phyloP scores from a whole-genome alignment of 192 early-diverging fungal genomes.

The Dimargaris verticillata region DNA sequence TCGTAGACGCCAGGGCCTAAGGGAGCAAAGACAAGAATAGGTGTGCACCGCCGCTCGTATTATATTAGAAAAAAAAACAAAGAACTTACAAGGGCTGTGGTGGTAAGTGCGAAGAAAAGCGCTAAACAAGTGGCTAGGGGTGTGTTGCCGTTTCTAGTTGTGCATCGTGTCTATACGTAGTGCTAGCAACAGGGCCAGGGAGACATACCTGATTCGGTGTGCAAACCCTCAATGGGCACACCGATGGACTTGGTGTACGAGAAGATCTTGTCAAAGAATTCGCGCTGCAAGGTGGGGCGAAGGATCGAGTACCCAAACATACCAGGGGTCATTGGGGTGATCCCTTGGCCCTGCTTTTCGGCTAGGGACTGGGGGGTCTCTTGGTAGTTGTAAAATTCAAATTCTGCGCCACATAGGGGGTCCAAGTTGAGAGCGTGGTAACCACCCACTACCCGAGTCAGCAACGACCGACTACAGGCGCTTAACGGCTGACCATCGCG shows the following conservation, averaged over 20 bases:
- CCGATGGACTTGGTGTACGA: conserved; percentile 37
- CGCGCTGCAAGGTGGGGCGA: conserved; percentile 44
- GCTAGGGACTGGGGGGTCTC: conserved; percentile 52
- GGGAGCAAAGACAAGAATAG: background rate
- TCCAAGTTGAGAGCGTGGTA: conserved; percentile 22
- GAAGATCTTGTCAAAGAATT: conserved; percentile 54
- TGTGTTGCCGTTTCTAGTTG: too few relatives aligned
- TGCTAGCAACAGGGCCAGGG: too few relatives aligned
- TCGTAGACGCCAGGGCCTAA: conserved; percentile 66
- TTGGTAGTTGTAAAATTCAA: conserved; percentile 71
- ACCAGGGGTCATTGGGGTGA: conserved; percentile 47
- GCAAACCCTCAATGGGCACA: conserved; percentile 54
- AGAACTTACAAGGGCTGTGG: background rate
- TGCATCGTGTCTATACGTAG: too few relatives aligned
- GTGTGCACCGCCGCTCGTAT: background rate
- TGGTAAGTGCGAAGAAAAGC: too few relatives aligned
- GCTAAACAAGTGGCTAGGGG: too few relatives aligned
- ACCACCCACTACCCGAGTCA: conserved; percentile 28
- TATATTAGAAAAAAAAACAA: background rate
- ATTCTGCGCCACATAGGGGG: conserved; percentile 40
- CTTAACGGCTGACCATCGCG: conserved; percentile 38
- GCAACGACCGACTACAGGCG: conserved; percentile 42
- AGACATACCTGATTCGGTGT: conserved; percentile 55
- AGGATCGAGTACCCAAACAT: conserved; percentile 71
- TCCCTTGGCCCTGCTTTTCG: conserved; percentile 35